Evolutionary conservation across 2,329 filamentous ascomycete species (phyloP).

Genomic region (Nemania diffusa): DNA sequence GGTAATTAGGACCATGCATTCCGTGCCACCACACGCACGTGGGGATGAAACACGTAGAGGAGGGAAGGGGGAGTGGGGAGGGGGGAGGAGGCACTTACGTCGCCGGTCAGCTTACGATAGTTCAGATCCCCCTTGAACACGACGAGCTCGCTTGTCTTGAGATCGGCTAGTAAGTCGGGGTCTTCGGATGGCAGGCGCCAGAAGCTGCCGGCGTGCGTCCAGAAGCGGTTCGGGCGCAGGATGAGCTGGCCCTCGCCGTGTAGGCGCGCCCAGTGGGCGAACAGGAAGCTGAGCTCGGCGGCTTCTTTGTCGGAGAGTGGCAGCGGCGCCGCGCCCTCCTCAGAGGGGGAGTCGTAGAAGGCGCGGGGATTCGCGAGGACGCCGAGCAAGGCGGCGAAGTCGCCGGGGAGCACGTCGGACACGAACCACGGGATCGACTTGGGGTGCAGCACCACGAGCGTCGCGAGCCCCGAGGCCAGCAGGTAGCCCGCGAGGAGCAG

Average conservation of each 20-base stretch:
- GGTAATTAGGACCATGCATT: neutral
- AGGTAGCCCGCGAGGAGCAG: constrained; percentile 92
- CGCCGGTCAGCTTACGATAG: constrained; percentile 90
- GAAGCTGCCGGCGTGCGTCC: constrained; percentile 88
- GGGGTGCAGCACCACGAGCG: constrained; percentile 86
- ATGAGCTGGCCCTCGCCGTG: constrained; percentile 87
- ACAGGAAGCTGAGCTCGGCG: constrained; percentile 77
- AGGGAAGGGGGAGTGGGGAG: neutral
- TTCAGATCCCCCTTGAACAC: constrained; percentile 98
- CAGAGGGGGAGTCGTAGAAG: constrained; percentile 84
- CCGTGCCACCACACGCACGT: neutral
- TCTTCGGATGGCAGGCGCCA: constrained; percentile 83
- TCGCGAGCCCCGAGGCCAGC: constrained; percentile 84
- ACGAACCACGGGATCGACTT: constrained; percentile 99
- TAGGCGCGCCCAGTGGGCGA: constrained; percentile 80
- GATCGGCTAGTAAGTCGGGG: constrained; percentile 75
- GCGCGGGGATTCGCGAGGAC: constrained; percentile 79
- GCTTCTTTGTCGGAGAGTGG: constrained; percentile 75
- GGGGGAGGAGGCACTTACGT: constrained; percentile 68
- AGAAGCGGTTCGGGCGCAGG: constrained; percentile 87
- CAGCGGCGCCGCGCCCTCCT: constrained; percentile 65
- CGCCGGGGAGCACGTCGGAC: constrained; percentile 87
- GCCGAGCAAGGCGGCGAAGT: constrained; percentile 84
- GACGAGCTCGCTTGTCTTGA: constrained; percentile 85
- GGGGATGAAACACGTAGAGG: neutral